These are phyloP conservation scores for Chlamydomonas incerta DNA, from an alignment of 139 green algal genomes.

Conservation along the genomic window DNA sequence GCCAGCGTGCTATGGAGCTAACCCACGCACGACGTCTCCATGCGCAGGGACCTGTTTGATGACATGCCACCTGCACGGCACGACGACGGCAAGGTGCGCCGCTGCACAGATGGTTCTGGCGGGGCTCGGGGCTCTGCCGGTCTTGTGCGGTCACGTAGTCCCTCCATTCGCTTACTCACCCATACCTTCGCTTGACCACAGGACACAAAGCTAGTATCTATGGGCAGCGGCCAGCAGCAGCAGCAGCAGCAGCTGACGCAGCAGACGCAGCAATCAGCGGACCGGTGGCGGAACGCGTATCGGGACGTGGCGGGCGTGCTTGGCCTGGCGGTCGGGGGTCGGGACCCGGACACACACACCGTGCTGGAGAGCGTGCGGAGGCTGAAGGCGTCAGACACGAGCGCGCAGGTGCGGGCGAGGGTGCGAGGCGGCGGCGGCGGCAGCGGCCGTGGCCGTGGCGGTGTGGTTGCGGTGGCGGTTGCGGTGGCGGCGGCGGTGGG, in stretches of 20 bases:
- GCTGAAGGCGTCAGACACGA: slow-evolving; percentile 32
- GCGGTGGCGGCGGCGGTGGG: no score
- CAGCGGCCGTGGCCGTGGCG: no score
- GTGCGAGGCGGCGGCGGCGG: not conserved
- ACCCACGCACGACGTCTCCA: no score
- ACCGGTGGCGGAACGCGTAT: slow-evolving; percentile 56
- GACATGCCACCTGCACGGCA: not conserved
- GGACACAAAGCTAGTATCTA: not conserved
- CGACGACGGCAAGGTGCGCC: slow-evolving; percentile 12
- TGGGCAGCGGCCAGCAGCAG: not conserved
- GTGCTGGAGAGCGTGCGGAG: slow-evolving; percentile 53
- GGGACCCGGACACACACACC: slow-evolving; percentile 50
- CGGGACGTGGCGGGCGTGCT: slow-evolving; percentile 49
- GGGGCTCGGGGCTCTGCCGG: no score
- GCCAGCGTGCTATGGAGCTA: no score
- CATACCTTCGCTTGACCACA: no score
- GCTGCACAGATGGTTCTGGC: no score
- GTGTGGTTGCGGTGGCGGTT: no score
- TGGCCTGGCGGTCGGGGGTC: not conserved
- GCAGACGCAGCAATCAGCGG: not conserved
- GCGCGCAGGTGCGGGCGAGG: slow-evolving; percentile 48
- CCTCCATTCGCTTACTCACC: no score
- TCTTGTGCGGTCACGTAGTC: no score
- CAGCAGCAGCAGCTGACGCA: not conserved
- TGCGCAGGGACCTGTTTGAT: slow-evolving; percentile 25